phyloP scores from a whole-genome alignment of 2,329 filamentous ascomycete genomes.

The Colletotrichum sp. region DNA sequence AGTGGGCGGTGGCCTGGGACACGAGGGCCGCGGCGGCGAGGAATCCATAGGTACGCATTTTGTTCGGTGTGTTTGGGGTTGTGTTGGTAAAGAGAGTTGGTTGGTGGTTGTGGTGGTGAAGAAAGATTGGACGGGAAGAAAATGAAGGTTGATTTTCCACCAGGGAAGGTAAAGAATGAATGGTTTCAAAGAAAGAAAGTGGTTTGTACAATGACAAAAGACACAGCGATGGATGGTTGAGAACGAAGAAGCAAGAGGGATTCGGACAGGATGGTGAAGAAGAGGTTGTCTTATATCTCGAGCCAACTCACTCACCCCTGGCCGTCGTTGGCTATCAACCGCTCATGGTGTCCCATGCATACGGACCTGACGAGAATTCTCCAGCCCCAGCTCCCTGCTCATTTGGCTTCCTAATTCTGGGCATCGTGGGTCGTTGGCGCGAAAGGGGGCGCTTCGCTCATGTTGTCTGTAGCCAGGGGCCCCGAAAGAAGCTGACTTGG shows the following conservation, averaged over 20 bases:
- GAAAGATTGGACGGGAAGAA: constrained; percentile 15
- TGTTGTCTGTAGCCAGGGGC: neutral
- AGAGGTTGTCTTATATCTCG: constrained; percentile 8
- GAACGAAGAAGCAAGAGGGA: neutral
- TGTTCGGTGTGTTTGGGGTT: neutral
- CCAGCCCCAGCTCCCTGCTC: neutral
- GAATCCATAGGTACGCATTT: constrained; percentile 7
- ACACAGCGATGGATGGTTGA: constrained; percentile 17
- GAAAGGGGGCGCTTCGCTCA: constrained; percentile 6
- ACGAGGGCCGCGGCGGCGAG: constrained; percentile 19
- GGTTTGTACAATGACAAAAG: constrained; percentile 17
- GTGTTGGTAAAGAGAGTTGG: neutral
- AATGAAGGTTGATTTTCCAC: constrained; percentile 15
- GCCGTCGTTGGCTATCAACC: neutral
- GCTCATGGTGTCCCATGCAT: neutral
- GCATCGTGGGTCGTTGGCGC: neutral
- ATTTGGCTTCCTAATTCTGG: neutral
- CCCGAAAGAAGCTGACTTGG: neutral
- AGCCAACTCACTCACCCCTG: neutral
- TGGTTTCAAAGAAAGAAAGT: constrained; percentile 10
- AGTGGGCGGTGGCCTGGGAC: constrained; percentile 21
- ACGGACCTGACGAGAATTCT: neutral
- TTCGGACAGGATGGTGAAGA: neutral
- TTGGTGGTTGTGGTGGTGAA: neutral
- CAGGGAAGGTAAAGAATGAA: constrained; percentile 17